A percentile compares a stretch with the other conserved stretches of the same genome.
These are phyloP conservation scores for Xylaria longipes DNA, from an alignment of 495 filamentous ascomycete species.

Conservation along the genomic window DNA sequence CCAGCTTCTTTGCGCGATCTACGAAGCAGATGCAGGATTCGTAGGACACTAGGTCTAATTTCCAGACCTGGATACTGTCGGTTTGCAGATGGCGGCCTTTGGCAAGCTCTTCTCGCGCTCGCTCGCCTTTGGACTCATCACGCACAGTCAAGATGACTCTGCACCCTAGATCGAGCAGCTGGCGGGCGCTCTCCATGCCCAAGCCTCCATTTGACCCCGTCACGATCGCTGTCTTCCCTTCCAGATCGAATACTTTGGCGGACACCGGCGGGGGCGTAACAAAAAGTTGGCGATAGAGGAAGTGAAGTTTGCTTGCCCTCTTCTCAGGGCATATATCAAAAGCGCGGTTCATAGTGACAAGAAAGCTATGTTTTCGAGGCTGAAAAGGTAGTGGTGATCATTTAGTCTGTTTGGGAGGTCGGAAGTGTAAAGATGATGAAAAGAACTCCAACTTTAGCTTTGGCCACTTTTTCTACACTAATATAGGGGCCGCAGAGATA, in stretches of 20 bases:
- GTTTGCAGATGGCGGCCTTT: slow-evolving; percentile 9
- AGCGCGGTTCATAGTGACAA: too few relatives aligned
- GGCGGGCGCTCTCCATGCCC: slow-evolving; percentile 52
- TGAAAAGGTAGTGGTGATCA: too few relatives aligned
- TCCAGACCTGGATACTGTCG: slow-evolving; percentile 55
- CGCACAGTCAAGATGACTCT: slow-evolving; percentile 58
- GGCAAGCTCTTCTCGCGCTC: slow-evolving; percentile 15
- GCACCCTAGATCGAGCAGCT: slow-evolving; percentile 49
- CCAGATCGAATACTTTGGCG: slow-evolving; percentile 30
- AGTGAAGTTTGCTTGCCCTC: too few relatives aligned
- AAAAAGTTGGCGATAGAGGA: slow-evolving; percentile 31
- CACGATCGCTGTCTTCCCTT: slow-evolving; percentile 53
- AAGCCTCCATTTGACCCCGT: slow-evolving; percentile 60
- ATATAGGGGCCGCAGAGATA: too few relatives aligned
- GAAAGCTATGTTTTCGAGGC: too few relatives aligned
- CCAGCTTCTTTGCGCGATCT: slow-evolving; percentile 41
- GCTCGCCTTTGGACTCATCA: slow-evolving; percentile 50
- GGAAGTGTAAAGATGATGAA: too few relatives aligned
- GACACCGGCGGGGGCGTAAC: slow-evolving; percentile 22
- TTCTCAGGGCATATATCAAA: too few relatives aligned
- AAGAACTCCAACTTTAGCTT: too few relatives aligned
- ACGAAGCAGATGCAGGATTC: slow-evolving; percentile 49
- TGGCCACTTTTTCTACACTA: too few relatives aligned
- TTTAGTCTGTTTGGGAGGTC: too few relatives aligned
- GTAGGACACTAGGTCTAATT: slow-evolving; percentile 59